Base-by-base conservation (phyloP, 2,329 filamentous ascomycete genomes). In the Colletotrichum chlorophyti region DNA sequence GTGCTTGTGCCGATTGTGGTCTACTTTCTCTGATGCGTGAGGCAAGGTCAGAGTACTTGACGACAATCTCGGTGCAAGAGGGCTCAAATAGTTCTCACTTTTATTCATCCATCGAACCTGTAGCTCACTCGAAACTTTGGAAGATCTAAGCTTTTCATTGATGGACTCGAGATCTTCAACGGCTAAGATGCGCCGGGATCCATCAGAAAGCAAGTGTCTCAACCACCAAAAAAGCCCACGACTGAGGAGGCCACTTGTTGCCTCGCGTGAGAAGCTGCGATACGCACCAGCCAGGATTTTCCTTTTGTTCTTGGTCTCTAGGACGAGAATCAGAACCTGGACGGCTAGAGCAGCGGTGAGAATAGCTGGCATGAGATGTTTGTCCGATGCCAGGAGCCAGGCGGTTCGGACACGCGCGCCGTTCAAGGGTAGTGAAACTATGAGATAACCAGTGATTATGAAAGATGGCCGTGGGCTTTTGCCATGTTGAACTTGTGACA, bases 161-260 rank as follows among this genome's bases (percentile, higher is more conserved):
- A 37, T 47, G 45, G 45, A 27, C 29, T 47, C 45, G 45, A 47
- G 45, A 47, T 47, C 45, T 47, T 47, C 45, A 27, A 47, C 45
- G 9, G 45, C n/a, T n/a, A 47, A 47, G 45, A 47, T 47, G 21
- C 45, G 45, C n/a, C 21, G 31, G 45, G 45, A 37, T 47, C 45
- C 45, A 26, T 47, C 45, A 35, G 45, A 47, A 47, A 47, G 45
- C 27, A 47, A 37, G 45, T 47, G 45, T 47, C 45, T 47, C 45
- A 47, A 47, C 45, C 45, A 47, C 45, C 45, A 47, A 47, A 47
- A 47, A 47, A 47, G 45, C 21, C 45, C 45, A 37, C 45, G 45
- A 37, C 45, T 47, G 45, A 47, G 45, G 45, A 47, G 45, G 45
- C 45, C 45, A 27, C 45, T 47, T 35, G 45, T 47, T 47, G 45